These are phyloP conservation scores for Favolaschia claudopus DNA, from an alignment of 768 basidiomycete species.

Conservation along the genomic window DNA sequence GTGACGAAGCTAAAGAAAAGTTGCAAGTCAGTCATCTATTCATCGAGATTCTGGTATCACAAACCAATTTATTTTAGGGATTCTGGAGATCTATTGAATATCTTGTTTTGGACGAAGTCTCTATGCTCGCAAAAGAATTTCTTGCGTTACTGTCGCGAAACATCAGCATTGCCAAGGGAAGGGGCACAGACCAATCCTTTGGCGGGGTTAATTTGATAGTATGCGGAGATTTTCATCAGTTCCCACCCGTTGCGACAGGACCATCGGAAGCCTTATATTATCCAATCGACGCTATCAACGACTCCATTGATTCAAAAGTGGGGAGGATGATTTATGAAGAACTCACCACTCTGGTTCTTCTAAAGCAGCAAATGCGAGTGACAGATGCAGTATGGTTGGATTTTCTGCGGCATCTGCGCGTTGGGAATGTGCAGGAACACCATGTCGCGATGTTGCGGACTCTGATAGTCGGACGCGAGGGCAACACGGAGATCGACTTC, in stretches of 20 bases:
- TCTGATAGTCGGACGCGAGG: constrained; percentile 27
- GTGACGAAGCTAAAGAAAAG: constrained; percentile 15
- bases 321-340: constrained; percentile 35
- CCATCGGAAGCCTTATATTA: constrained; percentile 35
- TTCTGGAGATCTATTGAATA: constrained; percentile 32
- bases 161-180: constrained; percentile 19
- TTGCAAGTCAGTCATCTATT: no score
- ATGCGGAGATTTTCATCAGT: constrained; percentile 45
- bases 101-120: constrained; percentile 45
- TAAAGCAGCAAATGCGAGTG: constrained; percentile 43
- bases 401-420: constrained; percentile 35
- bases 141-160: constrained; percentile 29
- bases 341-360: constrained; percentile 39
- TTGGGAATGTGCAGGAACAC: constrained; percentile 30
- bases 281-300: constrained; percentile 8
- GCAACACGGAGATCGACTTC: constrained; percentile 24
- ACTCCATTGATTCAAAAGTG: constrained; percentile 5
- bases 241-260: constrained; percentile 34
- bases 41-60: no score
- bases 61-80: no score
- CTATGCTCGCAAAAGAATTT: constrained; percentile 40
- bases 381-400: constrained; percentile 38
- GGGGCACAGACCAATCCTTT: constrained; percentile 19
- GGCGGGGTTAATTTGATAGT: constrained; percentile 43
- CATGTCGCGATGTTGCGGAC: constrained; percentile 35